These are phyloP conservation scores for Beauveria bassiana DNA, from an alignment of 2,329 filamentous ascomycete species.

Conservation along the genomic window DNA sequence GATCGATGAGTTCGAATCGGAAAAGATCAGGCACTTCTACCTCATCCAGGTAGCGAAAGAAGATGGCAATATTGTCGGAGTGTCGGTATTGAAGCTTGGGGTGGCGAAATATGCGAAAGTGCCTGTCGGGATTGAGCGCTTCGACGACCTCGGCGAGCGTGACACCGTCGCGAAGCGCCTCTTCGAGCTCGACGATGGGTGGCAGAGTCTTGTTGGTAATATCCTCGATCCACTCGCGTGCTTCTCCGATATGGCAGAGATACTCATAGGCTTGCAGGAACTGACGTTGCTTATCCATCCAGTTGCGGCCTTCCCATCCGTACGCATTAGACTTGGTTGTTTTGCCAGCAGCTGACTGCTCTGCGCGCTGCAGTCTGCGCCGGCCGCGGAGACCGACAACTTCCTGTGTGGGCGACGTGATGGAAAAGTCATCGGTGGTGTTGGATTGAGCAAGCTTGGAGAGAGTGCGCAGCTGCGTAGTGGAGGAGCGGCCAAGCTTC, in stretches of 20 bases:
- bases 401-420: constrained; percentile 71
- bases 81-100: constrained; percentile 85
- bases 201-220: constrained; percentile 79
- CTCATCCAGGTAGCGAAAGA: constrained; percentile 89
- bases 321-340: constrained; percentile 46
- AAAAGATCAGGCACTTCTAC: constrained; percentile 92
- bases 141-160: constrained; percentile 92
- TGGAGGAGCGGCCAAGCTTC: constrained; percentile 79
- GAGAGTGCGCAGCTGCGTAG: constrained; percentile 78
- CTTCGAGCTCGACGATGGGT: constrained; percentile 87
- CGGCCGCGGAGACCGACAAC: constrained; percentile 83
- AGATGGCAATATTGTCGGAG: constrained; percentile 95
- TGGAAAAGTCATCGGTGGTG: constrained; percentile 70
- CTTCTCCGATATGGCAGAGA: constrained; percentile 96
- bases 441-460: constrained; percentile 74
- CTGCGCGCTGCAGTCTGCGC: constrained; percentile 68
- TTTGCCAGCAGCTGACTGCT: constrained; percentile 40
- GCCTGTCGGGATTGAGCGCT: constrained; percentile 69
- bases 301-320: constrained; percentile 76
- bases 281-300: constrained; percentile 98
- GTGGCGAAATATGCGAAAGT: constrained; percentile 76
- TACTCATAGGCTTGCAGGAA: constrained; percentile 97
- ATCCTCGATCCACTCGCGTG: constrained; percentile 97
- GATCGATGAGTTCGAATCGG: constrained; percentile 90
- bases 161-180: constrained; percentile 85